Base-by-base conservation (phyloP, 2,329 filamentous ascomycete genomes). In the Magnaporthiopsis rhizophila region DNA sequence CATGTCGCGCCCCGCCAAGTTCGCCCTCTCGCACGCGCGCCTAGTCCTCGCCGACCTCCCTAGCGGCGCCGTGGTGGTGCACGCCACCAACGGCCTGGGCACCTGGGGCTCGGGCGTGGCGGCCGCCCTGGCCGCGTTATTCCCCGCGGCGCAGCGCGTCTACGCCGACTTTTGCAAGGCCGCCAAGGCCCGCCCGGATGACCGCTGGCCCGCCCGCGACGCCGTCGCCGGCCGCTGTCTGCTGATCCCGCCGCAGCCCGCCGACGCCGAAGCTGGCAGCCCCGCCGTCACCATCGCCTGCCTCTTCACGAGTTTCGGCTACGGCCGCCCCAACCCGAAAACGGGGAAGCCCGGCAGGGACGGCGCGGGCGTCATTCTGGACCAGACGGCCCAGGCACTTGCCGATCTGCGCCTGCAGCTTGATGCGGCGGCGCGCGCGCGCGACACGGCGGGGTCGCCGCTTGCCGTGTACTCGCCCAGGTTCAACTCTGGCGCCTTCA, bases 61-160 rank as follows among this genome's bases (percentile, higher is more conserved):
- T 38, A 26, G 58, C 50, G 61, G 60, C 57, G 26, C 62, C 58
- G 70, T 72, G 59, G 68, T 75, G 61, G 69, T 73, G 9, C 73
- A 75, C 50, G 71, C 71, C 1, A 74, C 72, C 36, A 74, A 74
- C 45, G 74, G 72, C 65, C 68, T 74, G 58, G 73, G 66, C 1
- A 65, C 67, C 53, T 75, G 73, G 72, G 73, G 71, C 36, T 66
- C 69, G 1, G 72, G 73, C 21, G 68, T 74, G 53, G 71, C 72
- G 7, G 65, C 67, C 21, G 71, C 73, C 58, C 67, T 75, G 0
- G 68, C 66, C 0, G n/a, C 34, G 1, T 65, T 71, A 6, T 74
- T 74, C 12, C 72, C 72, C 0, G 65, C 66, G 1, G 70, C 73
- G 1, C 71, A 63, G n/a, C 58, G 56, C 24, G 64, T 65, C 2